Conservation (phyloP, 2,329 filamentous ascomycete species). For the Trichoderma sp. region DNA sequence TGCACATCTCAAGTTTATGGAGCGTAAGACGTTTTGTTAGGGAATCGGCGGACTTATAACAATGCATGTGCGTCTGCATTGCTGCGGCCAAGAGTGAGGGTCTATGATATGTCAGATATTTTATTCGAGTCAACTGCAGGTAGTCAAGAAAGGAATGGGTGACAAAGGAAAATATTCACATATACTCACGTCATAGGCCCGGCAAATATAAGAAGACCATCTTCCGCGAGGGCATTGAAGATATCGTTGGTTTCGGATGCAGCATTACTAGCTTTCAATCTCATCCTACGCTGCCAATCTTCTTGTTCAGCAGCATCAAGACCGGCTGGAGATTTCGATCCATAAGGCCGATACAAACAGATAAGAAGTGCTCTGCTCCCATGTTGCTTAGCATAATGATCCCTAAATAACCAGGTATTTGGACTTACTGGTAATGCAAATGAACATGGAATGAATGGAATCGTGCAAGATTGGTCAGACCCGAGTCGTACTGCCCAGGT, state of each 20-base stretch:
- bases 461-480: too few relatives aligned
- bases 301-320: neutral
- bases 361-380: neutral
- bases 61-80: neutral
- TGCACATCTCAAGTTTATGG: neutral
- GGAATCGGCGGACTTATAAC: neutral
- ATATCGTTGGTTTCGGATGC: neutral
- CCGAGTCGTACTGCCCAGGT: too few relatives aligned
- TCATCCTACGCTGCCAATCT: neutral
- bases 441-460: neutral
- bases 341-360: neutral
- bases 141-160: neutral
- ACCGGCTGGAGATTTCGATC: neutral
- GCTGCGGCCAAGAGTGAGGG: neutral
- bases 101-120: neutral
- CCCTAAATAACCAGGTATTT: neutral
- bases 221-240: neutral
- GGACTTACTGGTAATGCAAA: neutral
- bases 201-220: neutral
- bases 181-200: neutral
- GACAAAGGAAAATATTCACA: neutral
- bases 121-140: neutral
- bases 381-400: neutral
- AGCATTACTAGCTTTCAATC: neutral
- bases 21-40: neutral